Base-by-base conservation (phyloP, 1,284 basidiomycete genomes). In the Cryptococcus sp. region DNA sequence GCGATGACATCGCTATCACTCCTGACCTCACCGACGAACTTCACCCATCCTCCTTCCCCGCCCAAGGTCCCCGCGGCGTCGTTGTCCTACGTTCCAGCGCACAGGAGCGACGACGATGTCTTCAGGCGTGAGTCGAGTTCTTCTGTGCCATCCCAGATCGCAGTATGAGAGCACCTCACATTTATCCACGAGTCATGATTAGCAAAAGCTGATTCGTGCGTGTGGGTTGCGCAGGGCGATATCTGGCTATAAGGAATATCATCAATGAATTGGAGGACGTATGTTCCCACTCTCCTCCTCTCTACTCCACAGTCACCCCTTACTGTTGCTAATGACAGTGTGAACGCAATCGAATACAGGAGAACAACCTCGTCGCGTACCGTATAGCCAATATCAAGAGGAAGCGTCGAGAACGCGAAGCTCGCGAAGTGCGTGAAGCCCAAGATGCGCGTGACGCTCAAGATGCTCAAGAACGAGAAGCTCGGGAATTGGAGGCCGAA, bases 181-280 rank as follows among this genome's bases (percentile, higher is more conserved):
- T 35, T n/a, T n/a, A n/a, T n/a, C n/a, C n/a, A n/a, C n/a, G n/a
- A n/a, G n/a, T n/a, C n/a, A n/a, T n/a, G n/a, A n/a, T n/a, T n/a
- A n/a, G n/a, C n/a, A n/a, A n/a, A n/a, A n/a, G n/a, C 47, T 48
- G 47, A 48, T 41, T n/a, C n/a, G n/a, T 19, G 22, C 42, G 3
- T 2, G 25, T 25, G 25, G 3, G 25, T 45, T 47, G 1, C 6
- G n/a, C 30, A 60, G 58, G 54, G 13, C 47, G 62, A 47, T 60
- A 60, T 30, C 27, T 52, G 10, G 55, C 55, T 25, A 52, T 63
- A 22, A 54, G 57, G 39, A 47, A 59, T 20, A 23, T 63, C 4
- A 60, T 60, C n/a, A 20, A 56, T 25, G 62, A 60, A 41, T 19
- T 71, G 82, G 85, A 85, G 67, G 39, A 62, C 55, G 58, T 53